Base-by-base conservation (phyloP, 1,284 basidiomycete genomes). In the Rhodotorula sp. region DNA sequence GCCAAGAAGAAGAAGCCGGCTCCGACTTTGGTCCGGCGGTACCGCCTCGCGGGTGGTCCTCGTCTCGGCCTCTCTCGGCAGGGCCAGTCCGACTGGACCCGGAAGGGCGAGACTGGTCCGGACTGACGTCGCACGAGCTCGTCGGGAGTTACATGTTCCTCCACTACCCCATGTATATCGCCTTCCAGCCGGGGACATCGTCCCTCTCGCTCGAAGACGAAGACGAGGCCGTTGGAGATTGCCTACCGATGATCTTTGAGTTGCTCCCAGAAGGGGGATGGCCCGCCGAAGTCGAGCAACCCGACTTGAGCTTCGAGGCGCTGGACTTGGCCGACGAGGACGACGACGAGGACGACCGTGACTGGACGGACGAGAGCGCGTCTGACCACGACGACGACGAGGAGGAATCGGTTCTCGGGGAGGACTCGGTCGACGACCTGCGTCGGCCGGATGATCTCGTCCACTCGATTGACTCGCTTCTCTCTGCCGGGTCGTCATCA, bases 141-240 rank as follows among this genome's bases (percentile, higher is more conserved):
- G 43, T 67, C 23, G 68, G 67, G 3, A 70, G 61, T 2, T 72
- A 69, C 52, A n/a, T 58, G 12, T 72, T 73, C 64, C 57, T 74
- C 16, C 62, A 74, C 60, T 74, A 52, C 63, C 70, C 67, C 5
- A 21, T 48, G 5, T 74, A 46, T 3, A 26, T 54, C 29, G 54
- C 60, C 43, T 72, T 46, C 59, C 71, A 74, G 59, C 49, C 69
- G 8, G 26, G n/a, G 51, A 52, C 51, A 1, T 16, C 26, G 26
- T 15, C 54, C 0, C 54, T 56, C 12, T 14, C 29, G 1, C 64
- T 75, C 16, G 64, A 62, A 3, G 71, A 62, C 26, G 74, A 75
- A 26, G 62, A 62, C 58, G 74, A 75, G 56, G 69, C 71, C 15
- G 67, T 75, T 49, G 74, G 74, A 16, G 74, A 75, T 47, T 70